Conservation (phyloP, 177 flowering plant genomes). For the Vitis hybrid region DNA sequence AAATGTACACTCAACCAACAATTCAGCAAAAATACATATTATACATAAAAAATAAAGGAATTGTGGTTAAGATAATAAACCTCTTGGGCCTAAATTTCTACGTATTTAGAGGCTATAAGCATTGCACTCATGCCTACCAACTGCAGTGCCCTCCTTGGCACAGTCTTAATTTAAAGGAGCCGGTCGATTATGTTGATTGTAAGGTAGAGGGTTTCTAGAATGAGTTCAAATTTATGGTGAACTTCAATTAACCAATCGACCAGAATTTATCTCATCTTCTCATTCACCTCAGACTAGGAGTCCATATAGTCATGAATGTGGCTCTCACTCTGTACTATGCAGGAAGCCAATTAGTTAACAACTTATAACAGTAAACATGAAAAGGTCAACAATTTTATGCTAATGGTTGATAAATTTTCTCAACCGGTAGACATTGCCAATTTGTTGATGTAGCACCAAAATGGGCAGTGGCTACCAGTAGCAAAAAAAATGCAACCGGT, state of each 20-base stretch:
- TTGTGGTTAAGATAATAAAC: slow-evolving; percentile 16
- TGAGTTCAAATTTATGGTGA: slow-evolving; percentile 69
- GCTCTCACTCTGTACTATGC: too few relatives aligned
- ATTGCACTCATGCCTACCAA: slow-evolving; percentile 69
- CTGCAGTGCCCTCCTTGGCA: slow-evolving; percentile 65
- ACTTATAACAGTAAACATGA: too few relatives aligned
- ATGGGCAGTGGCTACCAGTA: too few relatives aligned
- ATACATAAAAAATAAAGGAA: not conserved
- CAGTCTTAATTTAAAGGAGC: not conserved
- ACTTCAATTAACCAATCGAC: slow-evolving; percentile 89
- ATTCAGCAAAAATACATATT: too few relatives aligned
- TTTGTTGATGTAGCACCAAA: too few relatives aligned
- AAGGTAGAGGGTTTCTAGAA: slow-evolving; percentile 72
- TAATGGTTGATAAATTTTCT: too few relatives aligned
- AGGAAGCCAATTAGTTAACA: too few relatives aligned
- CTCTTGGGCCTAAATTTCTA: slow-evolving; percentile 91
- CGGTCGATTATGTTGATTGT: slow-evolving; percentile 64
- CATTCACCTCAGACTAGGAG: slow-evolving; percentile 61
- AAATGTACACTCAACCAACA: too few relatives aligned
- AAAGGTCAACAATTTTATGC: too few relatives aligned
- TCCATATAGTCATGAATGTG: slow-evolving; percentile 25
- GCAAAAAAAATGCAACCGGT: too few relatives aligned
- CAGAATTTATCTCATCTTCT: slow-evolving; percentile 72
- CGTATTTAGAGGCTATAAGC: slow-evolving; percentile 82
- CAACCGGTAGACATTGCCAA: too few relatives aligned